phyloP scores from a whole-genome alignment of 2,329 filamentous ascomycete genomes.

The Sclerotinia glacialis region DNA sequence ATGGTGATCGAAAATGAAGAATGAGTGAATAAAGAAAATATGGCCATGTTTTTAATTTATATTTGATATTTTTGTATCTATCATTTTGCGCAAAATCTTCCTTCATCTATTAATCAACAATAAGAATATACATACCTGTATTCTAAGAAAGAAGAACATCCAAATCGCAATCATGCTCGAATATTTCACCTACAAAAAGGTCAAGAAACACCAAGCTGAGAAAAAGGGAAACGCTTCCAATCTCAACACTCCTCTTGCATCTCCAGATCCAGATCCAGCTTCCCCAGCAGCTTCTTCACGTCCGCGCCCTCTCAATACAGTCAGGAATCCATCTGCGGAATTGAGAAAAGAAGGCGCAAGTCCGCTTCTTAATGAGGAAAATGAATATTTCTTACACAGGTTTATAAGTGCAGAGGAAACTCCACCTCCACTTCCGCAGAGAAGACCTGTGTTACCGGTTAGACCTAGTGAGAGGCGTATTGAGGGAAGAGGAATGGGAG shows the following conservation, averaged over 20 bases:
- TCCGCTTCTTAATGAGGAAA: constrained; percentile 54
- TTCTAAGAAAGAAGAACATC: neutral
- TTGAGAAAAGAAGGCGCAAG: constrained; percentile 3
- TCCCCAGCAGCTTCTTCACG: neutral
- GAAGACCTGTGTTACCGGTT: constrained; percentile 23
- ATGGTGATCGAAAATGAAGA: neutral
- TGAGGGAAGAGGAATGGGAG: neutral
- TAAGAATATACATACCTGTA: neutral
- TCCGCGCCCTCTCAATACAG: constrained; percentile 2
- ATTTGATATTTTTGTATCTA: neutral
- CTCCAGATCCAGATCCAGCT: constrained; percentile 9
- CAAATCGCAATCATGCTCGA: constrained; percentile 53
- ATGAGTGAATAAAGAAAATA: constrained; percentile 9
- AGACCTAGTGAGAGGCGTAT: constrained; percentile 10
- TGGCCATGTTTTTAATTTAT: constrained; percentile 1
- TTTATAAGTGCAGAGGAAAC: constrained; percentile 50
- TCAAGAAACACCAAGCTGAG: constrained; percentile 57
- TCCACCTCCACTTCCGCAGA: constrained; percentile 52
- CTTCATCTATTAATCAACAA: neutral
- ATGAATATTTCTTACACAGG: constrained; percentile 57
- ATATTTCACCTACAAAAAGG: constrained; percentile 61
- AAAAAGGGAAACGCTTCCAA: constrained; percentile 38
- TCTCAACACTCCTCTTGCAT: constrained; percentile 20
- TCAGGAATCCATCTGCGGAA: constrained; percentile 23
- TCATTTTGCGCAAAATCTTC: neutral